A percentile compares a stretch with the other conserved stretches of the same genome.
phyloP scores from a whole-genome alignment of 306 rosid species.

The Vigna nakashimae region DNA sequence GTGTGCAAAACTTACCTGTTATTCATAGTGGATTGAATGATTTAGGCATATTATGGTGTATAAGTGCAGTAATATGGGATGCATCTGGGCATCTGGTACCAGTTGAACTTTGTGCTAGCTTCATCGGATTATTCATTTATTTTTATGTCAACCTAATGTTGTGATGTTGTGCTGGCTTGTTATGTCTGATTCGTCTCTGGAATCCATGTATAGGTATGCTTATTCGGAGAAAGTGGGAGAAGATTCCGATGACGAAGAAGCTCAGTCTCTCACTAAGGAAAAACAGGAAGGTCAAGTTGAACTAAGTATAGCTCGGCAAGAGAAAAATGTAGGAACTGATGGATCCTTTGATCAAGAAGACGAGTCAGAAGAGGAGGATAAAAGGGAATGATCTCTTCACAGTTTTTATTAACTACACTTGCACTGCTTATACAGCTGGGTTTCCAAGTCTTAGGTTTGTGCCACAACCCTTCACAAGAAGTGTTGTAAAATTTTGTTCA shows the following conservation, averaged over 20 bases:
- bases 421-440: slow-evolving; percentile 27
- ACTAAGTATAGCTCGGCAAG: slow-evolving; percentile 69
- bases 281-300: slow-evolving; percentile 71
- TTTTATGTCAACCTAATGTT: slow-evolving; percentile 11
- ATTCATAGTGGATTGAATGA: slow-evolving; percentile 3
- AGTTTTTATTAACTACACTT: slow-evolving; percentile 12
- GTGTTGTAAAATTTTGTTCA: slow-evolving; percentile 57
- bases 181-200: slow-evolving; percentile 37
- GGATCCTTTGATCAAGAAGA: slow-evolving; percentile 59
- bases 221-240: slow-evolving; percentile 91
- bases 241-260: slow-evolving; percentile 87
- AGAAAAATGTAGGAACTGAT: slow-evolving; percentile 48
- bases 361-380: slow-evolving; percentile 79
- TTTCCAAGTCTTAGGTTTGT: slow-evolving; percentile 41
- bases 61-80: not conserved
- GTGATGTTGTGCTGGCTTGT: not conserved
- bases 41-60: slow-evolving; percentile 29
- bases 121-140: not conserved
- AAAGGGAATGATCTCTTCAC: slow-evolving; percentile 66
- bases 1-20: not conserved
- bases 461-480: slow-evolving; percentile 44
- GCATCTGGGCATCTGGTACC: slow-evolving; percentile 6
- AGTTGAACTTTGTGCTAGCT: slow-evolving; percentile 25
- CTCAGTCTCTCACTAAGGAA: slow-evolving; percentile 64
- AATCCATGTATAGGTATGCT: slow-evolving; percentile 68